Base-by-base conservation (phyloP, 257 asterid species). In the Rubia yunnanensis region DNA sequence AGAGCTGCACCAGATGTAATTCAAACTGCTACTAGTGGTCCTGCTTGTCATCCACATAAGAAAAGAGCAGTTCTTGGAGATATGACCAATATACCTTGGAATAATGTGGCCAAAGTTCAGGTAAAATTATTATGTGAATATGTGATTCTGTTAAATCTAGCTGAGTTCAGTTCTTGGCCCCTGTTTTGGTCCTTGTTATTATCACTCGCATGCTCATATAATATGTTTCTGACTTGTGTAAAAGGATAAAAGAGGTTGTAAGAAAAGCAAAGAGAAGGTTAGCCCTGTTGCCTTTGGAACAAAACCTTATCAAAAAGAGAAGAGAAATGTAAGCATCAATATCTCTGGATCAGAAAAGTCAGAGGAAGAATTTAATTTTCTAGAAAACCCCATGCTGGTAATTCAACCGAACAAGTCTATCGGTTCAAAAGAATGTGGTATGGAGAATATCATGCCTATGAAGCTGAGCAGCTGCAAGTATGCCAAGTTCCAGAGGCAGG, bases 51-150 rank as follows among this genome's bases (percentile, higher is more conserved):
- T 69, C 88, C 35, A 74, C 82, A 41, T 41, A 92, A 92, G 90
- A 86, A 74, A 77, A 82, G 92, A 75, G 88, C 87, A 38, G 91
- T 82, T 70, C 96, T 92, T 56, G 82, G 81, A 77, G 97, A 92
- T 83, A 88, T 92, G 65, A 87, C 95, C 57, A 89, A 92, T 72
- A 70, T 82, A 70, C 72, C 68, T 23, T 83, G 91, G 75, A 81
- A 73, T 28, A 73, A 65, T 54, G 85, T 80, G 63, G 60, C 83
- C 70, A 83, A 70, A 77, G 48, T 60, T 56, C 94, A 80, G 90
- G 97, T 85, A 72, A 67, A 66, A 28, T 49, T 44, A 32, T 39
- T 28, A 26, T 65, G 39, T 30, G 2, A 48, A 60, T 36, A 26
- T 65, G 39, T 26, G 5, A 48, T 60, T 28, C 46, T 63, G 63